These are phyloP conservation scores for Starmerella cellae DNA, from an alignment of 805 yeast species.

Conservation along the genomic window DNA sequence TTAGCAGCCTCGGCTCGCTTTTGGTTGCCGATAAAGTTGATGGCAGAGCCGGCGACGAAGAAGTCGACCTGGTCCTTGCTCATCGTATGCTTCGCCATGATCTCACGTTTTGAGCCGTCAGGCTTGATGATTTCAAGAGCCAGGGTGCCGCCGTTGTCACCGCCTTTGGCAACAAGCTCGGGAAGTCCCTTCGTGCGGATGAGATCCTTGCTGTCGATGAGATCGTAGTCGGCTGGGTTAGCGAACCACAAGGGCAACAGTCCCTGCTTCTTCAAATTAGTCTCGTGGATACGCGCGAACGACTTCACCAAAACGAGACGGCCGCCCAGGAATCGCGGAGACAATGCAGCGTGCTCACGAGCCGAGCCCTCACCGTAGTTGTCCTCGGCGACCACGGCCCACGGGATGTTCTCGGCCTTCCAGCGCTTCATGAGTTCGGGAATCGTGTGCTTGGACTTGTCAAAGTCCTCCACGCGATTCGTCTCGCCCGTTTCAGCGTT, in stretches of 20 bases:
- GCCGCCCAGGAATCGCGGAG: constrained; percentile 92
- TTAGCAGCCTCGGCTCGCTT: constrained; percentile 3
- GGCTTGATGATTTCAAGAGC: constrained; percentile 57
- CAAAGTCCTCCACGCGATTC: constrained; percentile 69
- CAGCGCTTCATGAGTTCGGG: constrained; percentile 96
- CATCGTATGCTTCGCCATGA: constrained; percentile 87
- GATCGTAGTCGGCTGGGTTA: constrained; percentile 78
- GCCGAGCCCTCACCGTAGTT: constrained; percentile 99
- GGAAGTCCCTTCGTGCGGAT: constrained; percentile 59
- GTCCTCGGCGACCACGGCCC: constrained; percentile 95
- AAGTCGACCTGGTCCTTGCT: constrained; percentile 90
- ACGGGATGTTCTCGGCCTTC: constrained; percentile 71
- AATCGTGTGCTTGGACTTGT: constrained; percentile 57
- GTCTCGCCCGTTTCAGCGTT: constrained; percentile 96
- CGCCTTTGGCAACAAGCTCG: constrained; percentile 67
- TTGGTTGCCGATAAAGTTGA: constrained; percentile 67
- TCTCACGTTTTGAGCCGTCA: constrained; percentile 54
- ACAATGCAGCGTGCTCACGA: constrained; percentile 95
- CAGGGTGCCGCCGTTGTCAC: constrained; percentile 76
- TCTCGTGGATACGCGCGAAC: constrained; percentile 96
- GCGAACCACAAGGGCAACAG: constrained; percentile 90
- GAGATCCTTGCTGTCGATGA: constrained; percentile 59
- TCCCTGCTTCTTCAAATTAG: constrained; percentile 96
- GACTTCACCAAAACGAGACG: constrained; percentile 78
- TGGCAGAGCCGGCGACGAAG: constrained; percentile 95